Percentiles rank a stretch among this genome's conserved stretches.
Conservation (phyloP, 352 stramenopile genomes). For the Globisporangium nagaii region DNA sequence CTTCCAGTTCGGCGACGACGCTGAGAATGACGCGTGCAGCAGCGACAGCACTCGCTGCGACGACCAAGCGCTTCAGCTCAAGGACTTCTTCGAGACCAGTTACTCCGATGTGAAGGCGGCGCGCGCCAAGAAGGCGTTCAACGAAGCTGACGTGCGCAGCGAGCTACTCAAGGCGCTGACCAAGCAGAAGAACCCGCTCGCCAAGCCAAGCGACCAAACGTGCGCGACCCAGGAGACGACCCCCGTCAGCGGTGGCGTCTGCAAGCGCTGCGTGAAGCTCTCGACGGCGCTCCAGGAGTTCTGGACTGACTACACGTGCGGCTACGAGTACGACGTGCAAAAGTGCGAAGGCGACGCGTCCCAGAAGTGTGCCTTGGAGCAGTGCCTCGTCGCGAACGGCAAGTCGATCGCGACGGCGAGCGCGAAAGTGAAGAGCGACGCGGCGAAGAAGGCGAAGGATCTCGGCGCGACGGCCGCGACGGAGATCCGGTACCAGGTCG, state of each 20-base stretch:
- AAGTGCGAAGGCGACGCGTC: constrained; percentile 28
- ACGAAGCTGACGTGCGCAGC: constrained; percentile 8
- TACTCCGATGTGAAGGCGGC: constrained; percentile 12
- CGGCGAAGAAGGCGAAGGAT: constrained; percentile 20
- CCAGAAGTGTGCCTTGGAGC: constrained; percentile 33
- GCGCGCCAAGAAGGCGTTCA: constrained; percentile 24
- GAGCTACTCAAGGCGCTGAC: constrained; percentile 15
- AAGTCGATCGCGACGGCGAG: constrained; percentile 30
- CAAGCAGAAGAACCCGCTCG: constrained; percentile 32
- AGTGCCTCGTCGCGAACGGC: constrained; percentile 49
- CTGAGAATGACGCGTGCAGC: constrained; percentile 51
- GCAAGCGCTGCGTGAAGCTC: constrained; percentile 50
- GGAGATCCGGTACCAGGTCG: constrained; percentile 50
- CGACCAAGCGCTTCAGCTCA: constrained; percentile 16
- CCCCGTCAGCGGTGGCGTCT: constrained; percentile 22
- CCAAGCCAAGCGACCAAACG: not conserved
- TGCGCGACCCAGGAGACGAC: constrained; percentile 17
- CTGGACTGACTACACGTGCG: constrained; percentile 64
- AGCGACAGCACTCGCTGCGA: constrained; percentile 34
- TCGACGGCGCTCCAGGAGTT: constrained; percentile 39
- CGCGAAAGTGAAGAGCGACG: constrained; percentile 17
- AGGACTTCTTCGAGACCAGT: constrained; percentile 34
- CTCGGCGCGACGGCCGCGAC: constrained; percentile 41
- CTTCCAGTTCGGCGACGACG: constrained; percentile 35
- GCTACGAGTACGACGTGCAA: constrained; percentile 42